Evolutionary conservation across 2,329 filamentous ascomycete species (phyloP).

Genomic region (Penicillium vulpinum): DNA sequence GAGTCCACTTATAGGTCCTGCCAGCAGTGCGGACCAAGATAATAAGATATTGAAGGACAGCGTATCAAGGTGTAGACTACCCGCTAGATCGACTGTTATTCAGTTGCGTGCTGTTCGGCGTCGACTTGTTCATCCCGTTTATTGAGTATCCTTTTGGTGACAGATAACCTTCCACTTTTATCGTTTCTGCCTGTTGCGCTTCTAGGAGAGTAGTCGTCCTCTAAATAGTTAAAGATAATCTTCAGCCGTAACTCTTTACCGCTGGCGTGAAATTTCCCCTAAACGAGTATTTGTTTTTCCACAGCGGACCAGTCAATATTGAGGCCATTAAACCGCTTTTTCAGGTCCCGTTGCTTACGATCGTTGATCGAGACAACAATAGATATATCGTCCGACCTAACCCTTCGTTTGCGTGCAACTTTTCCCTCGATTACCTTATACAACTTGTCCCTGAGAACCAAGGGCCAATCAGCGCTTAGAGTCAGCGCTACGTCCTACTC

Average conservation of each 20-base stretch:
- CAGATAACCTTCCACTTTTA: slow-evolving; percentile 13
- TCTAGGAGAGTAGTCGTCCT: slow-evolving; percentile 3
- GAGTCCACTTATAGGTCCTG: slow-evolving; percentile 16
- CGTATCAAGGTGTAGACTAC: slow-evolving; percentile 16
- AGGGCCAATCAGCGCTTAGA: slow-evolving; percentile 2
- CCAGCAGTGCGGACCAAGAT: slow-evolving; percentile 18
- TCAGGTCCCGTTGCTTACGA: slow-evolving; percentile 2
- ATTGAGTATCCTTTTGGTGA: slow-evolving; percentile 13
- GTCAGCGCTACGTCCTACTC: slow-evolving; percentile 1
- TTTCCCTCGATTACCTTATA: slow-evolving; percentile 4
- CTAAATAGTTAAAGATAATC: slow-evolving; percentile 6
- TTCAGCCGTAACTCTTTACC: background rate
- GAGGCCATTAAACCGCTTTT: slow-evolving; percentile 1
- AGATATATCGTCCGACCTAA: background rate
- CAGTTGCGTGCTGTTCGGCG: slow-evolving; percentile 8
- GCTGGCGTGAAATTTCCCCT: background rate
- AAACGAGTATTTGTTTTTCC: background rate
- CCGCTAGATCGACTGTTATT: slow-evolving; percentile 14
- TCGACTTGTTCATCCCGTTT: slow-evolving; percentile 13
- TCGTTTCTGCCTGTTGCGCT: slow-evolving; percentile 1
- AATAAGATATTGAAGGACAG: slow-evolving; percentile 7
- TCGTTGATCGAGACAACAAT: background rate
- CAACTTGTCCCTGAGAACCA: background rate
- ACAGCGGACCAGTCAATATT: slow-evolving; percentile 5
- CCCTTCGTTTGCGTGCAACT: background rate